Percentiles rank a stretch among this genome's conserved stretches.
phyloP scores from a whole-genome alignment of 2,329 filamentous ascomycete genomes.

The Trichophyton equinum region DNA sequence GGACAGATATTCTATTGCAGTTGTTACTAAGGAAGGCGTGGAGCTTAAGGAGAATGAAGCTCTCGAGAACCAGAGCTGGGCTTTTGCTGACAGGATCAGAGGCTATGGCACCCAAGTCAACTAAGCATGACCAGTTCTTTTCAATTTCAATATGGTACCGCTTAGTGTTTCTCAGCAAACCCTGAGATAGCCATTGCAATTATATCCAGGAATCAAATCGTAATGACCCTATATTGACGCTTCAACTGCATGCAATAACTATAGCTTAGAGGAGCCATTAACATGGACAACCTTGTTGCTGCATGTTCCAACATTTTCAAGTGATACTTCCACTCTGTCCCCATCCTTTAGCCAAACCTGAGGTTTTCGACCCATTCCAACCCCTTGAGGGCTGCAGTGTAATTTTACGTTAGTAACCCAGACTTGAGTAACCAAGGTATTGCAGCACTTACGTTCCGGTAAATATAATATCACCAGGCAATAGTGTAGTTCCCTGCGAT shows the following conservation, averaged over 20 bases:
- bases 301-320: slow-evolving; percentile 53
- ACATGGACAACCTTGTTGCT: slow-evolving; percentile 33
- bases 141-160: background rate
- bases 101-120: slow-evolving; percentile 80
- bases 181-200: background rate
- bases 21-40: slow-evolving; percentile 80
- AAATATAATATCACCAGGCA: slow-evolving; percentile 32
- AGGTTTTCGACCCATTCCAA: slow-evolving; percentile 57
- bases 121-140: slow-evolving; percentile 18
- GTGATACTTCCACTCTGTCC: slow-evolving; percentile 55
- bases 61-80: slow-evolving; percentile 94
- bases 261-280: slow-evolving; percentile 29
- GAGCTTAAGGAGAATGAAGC: slow-evolving; percentile 73
- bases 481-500: slow-evolving; percentile 32
- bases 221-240: background rate
- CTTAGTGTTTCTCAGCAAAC: background rate
- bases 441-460: slow-evolving; percentile 32
- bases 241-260: slow-evolving; percentile 5
- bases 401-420: slow-evolving; percentile 39
- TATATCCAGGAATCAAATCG: background rate
- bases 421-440: background rate
- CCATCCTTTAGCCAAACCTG: slow-evolving; percentile 57
- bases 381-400: slow-evolving; percentile 52
- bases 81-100: slow-evolving; percentile 86
- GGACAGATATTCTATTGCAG: slow-evolving; percentile 81